A percentile compares a stretch with the other conserved stretches of the same genome.
Conservation (phyloP, 139 green algal species). For the Haematococcus lacustris region DNA sequence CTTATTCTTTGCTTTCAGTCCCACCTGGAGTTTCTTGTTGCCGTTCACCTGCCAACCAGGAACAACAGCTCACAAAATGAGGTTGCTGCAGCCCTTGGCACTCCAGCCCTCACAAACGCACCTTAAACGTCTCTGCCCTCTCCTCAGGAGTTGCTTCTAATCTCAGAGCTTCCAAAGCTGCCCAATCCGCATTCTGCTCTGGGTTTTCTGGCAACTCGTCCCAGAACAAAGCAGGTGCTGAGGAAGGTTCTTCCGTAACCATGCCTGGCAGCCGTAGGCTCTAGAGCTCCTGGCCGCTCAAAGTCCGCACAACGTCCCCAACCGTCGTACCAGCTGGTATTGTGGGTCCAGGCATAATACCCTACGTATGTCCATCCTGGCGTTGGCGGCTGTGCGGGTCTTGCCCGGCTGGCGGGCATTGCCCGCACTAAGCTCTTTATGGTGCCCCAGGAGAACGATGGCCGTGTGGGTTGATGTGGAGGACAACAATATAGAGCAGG, state of each 20-base stretch:
- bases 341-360: too few relatives aligned
- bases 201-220: slow-evolving; percentile 56
- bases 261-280: too few relatives aligned
- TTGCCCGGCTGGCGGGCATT: too few relatives aligned
- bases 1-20: slow-evolving; percentile 62
- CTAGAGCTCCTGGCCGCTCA: too few relatives aligned
- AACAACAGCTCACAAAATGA: neutral
- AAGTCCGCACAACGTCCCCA: too few relatives aligned
- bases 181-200: slow-evolving; percentile 47
- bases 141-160: slow-evolving; percentile 68
- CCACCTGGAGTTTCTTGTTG: slow-evolving; percentile 62
- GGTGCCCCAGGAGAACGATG: too few relatives aligned
- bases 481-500: neutral
- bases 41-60: slow-evolving; percentile 45
- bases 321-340: too few relatives aligned
- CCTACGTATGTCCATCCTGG: too few relatives aligned
- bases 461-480: neutral
- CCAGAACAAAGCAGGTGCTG: slow-evolving; percentile 65
- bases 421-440: too few relatives aligned
- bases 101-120: slow-evolving; percentile 7
- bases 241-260: too few relatives aligned
- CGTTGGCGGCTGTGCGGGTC: too few relatives aligned
- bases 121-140: slow-evolving; percentile 65
- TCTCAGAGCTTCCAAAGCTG: slow-evolving; percentile 60
- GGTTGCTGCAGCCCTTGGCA: neutral